phyloP scores from a whole-genome alignment of 306 rosid genomes.

The Dalbergia cochinchinensis region DNA sequence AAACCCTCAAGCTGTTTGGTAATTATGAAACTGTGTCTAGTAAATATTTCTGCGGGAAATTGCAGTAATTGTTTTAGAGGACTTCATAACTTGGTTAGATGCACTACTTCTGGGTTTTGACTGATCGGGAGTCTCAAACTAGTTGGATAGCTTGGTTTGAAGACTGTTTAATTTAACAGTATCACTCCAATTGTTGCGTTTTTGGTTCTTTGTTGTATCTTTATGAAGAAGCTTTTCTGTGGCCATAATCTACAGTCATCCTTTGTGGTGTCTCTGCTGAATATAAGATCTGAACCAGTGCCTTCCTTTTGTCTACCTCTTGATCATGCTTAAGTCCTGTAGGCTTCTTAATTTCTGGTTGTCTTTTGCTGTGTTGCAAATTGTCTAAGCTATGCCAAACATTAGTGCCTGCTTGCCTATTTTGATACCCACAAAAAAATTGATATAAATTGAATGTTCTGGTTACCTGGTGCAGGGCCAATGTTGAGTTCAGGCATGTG shows the following conservation, averaged over 20 bases:
- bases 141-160: constrained; percentile 29
- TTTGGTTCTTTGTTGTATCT: constrained; percentile 17
- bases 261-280: constrained; percentile 10
- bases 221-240: constrained; percentile 4
- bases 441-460: constrained; percentile 35
- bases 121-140: constrained; percentile 6
- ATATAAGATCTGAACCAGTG: constrained; percentile 22
- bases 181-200: neutral
- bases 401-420: constrained; percentile 7
- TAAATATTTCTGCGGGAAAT: neutral
- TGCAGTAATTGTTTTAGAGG: neutral
- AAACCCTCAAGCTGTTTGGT: constrained; percentile 3
- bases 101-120: neutral
- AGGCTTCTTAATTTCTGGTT: constrained; percentile 17
- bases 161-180: neutral
- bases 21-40: constrained; percentile 2
- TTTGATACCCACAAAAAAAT: constrained; percentile 10
- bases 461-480: constrained; percentile 69
- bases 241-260: neutral
- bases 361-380: constrained; percentile 10
- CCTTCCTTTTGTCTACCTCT: constrained; percentile 16
- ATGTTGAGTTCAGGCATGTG: constrained; percentile 97
- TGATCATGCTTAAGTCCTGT: constrained; percentile 1
- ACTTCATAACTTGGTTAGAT: constrained; percentile 30
- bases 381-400: constrained; percentile 27